phyloP scores from a whole-genome alignment of 2,329 filamentous ascomycete species.

The Penicillium sp. region DNA sequence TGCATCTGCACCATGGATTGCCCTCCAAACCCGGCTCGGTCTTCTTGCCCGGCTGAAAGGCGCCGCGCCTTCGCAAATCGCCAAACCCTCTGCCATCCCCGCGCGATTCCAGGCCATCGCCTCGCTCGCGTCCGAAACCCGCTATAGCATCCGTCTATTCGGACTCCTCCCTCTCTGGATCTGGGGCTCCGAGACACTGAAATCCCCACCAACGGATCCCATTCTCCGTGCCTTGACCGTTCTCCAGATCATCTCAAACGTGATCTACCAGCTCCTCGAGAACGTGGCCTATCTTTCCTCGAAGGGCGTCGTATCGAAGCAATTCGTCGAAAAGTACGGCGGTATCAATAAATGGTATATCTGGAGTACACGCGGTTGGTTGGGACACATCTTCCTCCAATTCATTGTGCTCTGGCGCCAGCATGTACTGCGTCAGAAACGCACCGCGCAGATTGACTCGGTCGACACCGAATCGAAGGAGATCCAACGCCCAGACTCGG shows the following conservation, averaged over 20 bases:
- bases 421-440: slow-evolving; percentile 30
- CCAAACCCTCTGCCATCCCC: slow-evolving; percentile 15
- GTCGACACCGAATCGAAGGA: slow-evolving; percentile 14
- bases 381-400: slow-evolving; percentile 69
- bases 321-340: slow-evolving; percentile 39
- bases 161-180: slow-evolving; percentile 68
- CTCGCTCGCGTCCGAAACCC: slow-evolving; percentile 46
- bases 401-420: slow-evolving; percentile 58
- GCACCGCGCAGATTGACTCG: slow-evolving; percentile 19
- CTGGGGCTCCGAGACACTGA: slow-evolving; percentile 62
- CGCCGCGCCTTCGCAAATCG: slow-evolving; percentile 4
- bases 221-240: slow-evolving; percentile 53
- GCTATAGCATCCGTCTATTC: slow-evolving; percentile 53
- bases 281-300: slow-evolving; percentile 71
- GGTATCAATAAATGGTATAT: slow-evolving; percentile 58
- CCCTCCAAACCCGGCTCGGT: slow-evolving; percentile 43
- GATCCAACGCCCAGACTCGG: slow-evolving; percentile 28
- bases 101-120: slow-evolving; percentile 47
- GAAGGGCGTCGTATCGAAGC: slow-evolving; percentile 60
- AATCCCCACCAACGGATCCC: slow-evolving; percentile 39
- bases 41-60: slow-evolving; percentile 32
- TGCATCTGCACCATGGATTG: slow-evolving; percentile 46
- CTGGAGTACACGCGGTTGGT: slow-evolving; percentile 77
- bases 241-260: slow-evolving; percentile 61
- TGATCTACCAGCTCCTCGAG: slow-evolving; percentile 72